Conservation (phyloP, 331 rosid genomes). For the Ulmus americana region DNA sequence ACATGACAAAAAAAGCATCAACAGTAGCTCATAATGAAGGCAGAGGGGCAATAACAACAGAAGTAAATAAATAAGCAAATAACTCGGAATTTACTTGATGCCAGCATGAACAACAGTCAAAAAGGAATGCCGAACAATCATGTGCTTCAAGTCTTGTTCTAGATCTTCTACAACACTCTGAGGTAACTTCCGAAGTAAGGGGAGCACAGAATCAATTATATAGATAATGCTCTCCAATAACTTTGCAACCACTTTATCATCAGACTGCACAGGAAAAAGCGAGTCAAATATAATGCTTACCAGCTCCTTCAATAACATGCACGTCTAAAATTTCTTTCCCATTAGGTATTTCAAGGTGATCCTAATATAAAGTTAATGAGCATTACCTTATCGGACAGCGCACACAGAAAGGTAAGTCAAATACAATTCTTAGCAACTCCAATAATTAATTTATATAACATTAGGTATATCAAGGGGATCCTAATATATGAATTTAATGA, state of each 20-base stretch:
- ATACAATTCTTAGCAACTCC: too few species aligned
- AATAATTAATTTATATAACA: too few species aligned
- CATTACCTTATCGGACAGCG: constrained; percentile 53
- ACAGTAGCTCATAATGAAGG: not conserved
- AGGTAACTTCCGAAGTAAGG: constrained; percentile 75
- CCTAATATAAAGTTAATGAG: not conserved
- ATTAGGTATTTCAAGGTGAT: not conserved
- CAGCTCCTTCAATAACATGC: constrained; percentile 12
- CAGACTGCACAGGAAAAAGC: constrained; percentile 51
- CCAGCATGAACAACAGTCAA: constrained; percentile 98
- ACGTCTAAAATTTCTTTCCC: not conserved
- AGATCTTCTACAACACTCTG: constrained; percentile 77
- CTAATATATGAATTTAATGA: not conserved
- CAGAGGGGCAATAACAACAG: constrained; percentile 16
- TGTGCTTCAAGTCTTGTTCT: constrained; percentile 86
- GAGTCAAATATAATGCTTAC: constrained; percentile 14
- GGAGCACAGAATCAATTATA: constrained; percentile 86
- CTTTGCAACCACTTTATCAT: constrained; percentile 65
- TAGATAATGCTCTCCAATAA: constrained; percentile 86
- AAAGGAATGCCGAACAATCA: constrained; percentile 89
- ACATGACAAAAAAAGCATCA: too few species aligned
- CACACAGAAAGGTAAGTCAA: too few species aligned
- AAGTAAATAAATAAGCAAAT: constrained; percentile 9
- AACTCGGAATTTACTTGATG: constrained; percentile 62
- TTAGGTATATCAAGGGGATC: too few species aligned